These are phyloP conservation scores for Yarrowia bubula DNA, from an alignment of 805 yeast species.

Conservation along the genomic window DNA sequence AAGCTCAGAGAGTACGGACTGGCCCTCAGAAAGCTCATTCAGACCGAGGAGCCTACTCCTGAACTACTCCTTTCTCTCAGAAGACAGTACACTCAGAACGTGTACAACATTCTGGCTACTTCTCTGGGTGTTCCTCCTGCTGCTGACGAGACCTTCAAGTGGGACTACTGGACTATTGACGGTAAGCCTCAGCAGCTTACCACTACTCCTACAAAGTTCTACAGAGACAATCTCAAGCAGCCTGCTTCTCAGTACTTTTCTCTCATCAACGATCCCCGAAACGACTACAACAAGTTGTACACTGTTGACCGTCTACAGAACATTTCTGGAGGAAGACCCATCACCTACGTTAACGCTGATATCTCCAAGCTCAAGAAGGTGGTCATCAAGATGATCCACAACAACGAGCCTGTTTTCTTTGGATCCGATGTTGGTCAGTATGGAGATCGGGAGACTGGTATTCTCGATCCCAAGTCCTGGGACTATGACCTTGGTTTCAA, in stretches of 20 bases:
- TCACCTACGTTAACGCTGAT: conserved; percentile 67
- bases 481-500: conserved; percentile 51
- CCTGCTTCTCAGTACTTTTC: conserved; percentile 47
- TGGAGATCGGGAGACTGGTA: conserved; percentile 59
- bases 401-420: conserved; percentile 77
- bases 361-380: conserved; percentile 57
- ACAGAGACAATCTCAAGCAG: conserved; percentile 48
- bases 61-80: conserved; percentile 9
- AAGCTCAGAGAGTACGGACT: conserved; percentile 78
- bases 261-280: conserved; percentile 79
- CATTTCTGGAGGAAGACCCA: conserved; percentile 48
- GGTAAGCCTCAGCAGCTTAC: conserved; percentile 48
- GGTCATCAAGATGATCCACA: conserved; percentile 65
- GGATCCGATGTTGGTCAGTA: conserved; percentile 88
- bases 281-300: conserved; percentile 59
- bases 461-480: conserved; percentile 70
- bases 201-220: conserved; percentile 63
- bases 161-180: conserved; percentile 77
- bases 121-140: conserved; percentile 78
- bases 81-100: conserved; percentile 51
- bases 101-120: conserved; percentile 64
- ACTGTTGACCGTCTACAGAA: conserved; percentile 75
- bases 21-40: conserved; percentile 52
- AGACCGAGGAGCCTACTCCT: conserved; percentile 39
- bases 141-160: conserved; percentile 61